Evolutionary conservation across 257 asterid genomes (phyloP).

Genomic region (Marsdenia floribunda): DNA sequence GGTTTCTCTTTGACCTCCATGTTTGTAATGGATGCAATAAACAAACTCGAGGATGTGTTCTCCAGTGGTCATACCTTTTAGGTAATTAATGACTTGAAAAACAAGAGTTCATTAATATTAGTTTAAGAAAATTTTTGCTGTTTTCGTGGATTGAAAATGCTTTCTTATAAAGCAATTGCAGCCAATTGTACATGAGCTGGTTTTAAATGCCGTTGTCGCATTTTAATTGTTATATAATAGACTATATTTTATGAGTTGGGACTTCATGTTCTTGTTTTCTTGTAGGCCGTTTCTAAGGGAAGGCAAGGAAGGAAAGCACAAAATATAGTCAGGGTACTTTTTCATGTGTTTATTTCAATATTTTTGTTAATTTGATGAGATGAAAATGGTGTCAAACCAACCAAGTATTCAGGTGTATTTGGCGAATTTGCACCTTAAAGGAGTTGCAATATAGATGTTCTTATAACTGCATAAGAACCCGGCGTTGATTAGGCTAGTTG

Average conservation of each 20-base stretch:
- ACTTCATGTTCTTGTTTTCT: constrained; percentile 15
- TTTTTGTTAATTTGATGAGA: constrained; percentile 1
- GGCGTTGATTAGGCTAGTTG: constrained; percentile 60
- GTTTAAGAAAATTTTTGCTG: too few relatives aligned
- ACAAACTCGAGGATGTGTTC: background rate
- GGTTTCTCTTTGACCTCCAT: background rate
- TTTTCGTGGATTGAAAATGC: too few relatives aligned
- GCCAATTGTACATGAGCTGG: too few relatives aligned
- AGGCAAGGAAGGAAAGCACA: constrained; percentile 96
- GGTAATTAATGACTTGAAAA: too few relatives aligned
- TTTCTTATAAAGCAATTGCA: too few relatives aligned
- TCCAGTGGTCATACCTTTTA: background rate
- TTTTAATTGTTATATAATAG: too few relatives aligned
- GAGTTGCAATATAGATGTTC: constrained; percentile 65
- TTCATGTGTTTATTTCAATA: background rate
- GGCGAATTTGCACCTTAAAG: constrained; percentile 92
- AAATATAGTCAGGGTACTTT: constrained; percentile 61
- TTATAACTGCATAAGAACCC: constrained; percentile 90
- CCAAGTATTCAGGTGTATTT: constrained; percentile 57
- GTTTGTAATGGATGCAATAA: background rate
- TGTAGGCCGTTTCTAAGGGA: constrained; percentile 81
- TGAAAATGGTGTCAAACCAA: constrained; percentile 9
- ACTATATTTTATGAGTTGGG: too few relatives aligned
- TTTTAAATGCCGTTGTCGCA: too few relatives aligned
- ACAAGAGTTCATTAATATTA: too few relatives aligned